Base-by-base conservation (phyloP, 352 stramenopile genomes). In the Globisporangium recalcitrans region DNA sequence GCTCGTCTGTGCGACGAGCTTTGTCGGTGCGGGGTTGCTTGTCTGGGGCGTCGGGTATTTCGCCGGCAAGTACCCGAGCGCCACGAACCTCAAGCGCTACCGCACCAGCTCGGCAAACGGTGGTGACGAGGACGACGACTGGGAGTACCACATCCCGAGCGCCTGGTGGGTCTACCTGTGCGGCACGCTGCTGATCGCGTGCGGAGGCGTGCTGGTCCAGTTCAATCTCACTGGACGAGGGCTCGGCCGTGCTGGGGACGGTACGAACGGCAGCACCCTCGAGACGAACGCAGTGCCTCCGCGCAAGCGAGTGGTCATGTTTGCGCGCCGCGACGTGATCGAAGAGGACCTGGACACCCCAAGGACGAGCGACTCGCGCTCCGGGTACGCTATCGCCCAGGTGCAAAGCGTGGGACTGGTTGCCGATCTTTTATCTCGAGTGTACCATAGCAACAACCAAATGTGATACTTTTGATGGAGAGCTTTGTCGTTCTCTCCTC, bases 1-100 rank as follows among this genome's bases (percentile, higher is more conserved):
- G 13, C 58, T 91, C 19, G 81, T 91, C 49, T 40, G 77, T n/a
- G 76, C 80, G 29, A 91, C 82, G 31, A 75, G 74, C n/a, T 62
- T 88, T 1, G 67, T 84, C 0, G 82, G 82, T 5, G 58, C 82
- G 0, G 67, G 73, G 11, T 47, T 84, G 24, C 47, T 72, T 0
- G 62, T 84, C 11, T 85, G 77, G 67, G 79, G 82, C 31, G 62
- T 81, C 2, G 82, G 82, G 2, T 88, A 90, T 63, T 90, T 88
- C 49, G 75, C 74, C 13, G 76, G 76, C 24, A 40, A 82, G 66
- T 87, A 82, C 59, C 77, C 80, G 19, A 69, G 62, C 29, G 67
- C 70, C 16, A 71, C 62, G 10, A 60, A 71, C 54, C 70, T 85
- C 38, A 70, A 75, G 63, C 52, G 68, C 13, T 82, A 80, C 62